A percentile compares a stretch with the other conserved stretches of the same genome.
These are phyloP conservation scores for Maudiozyma serrabonitensis DNA, from an alignment of 805 yeast species.

Conservation along the genomic window DNA sequence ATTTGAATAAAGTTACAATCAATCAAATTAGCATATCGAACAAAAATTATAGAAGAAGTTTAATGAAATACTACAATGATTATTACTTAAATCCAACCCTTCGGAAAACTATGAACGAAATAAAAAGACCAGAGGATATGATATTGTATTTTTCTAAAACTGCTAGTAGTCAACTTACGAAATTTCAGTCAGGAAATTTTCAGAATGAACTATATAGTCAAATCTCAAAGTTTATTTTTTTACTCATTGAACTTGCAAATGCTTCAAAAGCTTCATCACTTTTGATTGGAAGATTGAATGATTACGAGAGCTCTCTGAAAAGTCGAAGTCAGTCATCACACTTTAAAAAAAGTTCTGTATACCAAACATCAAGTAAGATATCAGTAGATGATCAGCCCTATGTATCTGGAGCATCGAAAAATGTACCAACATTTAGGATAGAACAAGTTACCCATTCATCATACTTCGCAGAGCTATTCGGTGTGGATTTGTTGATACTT, in stretches of 20 bases:
- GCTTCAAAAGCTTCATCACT: slow-evolving; percentile 5
- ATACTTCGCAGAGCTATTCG: slow-evolving; percentile 42
- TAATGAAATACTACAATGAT: slow-evolving; percentile 55
- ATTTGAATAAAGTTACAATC: slow-evolving; percentile 39
- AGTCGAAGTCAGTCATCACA: neutral
- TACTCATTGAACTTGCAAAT: slow-evolving; percentile 14
- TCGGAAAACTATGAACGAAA: slow-evolving; percentile 22
- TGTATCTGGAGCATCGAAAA: neutral
- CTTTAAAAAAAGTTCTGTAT: neutral
- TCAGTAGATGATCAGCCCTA: neutral
- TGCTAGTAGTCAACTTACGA: slow-evolving; percentile 43
- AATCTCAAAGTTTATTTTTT: slow-evolving; percentile 17
- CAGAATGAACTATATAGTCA: slow-evolving; percentile 20
- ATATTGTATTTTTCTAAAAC: slow-evolving; percentile 43
- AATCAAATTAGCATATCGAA: slow-evolving; percentile 27
- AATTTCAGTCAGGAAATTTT: slow-evolving; percentile 25
- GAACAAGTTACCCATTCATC: slow-evolving; percentile 45
- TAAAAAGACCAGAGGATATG: slow-evolving; percentile 35
- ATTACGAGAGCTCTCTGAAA: slow-evolving; percentile 26
- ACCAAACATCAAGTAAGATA: neutral
- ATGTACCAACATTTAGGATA: slow-evolving; percentile 42
- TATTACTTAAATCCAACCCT: slow-evolving; percentile 36
- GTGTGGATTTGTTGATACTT: slow-evolving; percentile 37
- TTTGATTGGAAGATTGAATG: slow-evolving; percentile 34
- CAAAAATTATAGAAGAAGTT: slow-evolving; percentile 45